phyloP scores from a whole-genome alignment of 2,329 filamentous ascomycete species.

The Verticillium isaacii region DNA sequence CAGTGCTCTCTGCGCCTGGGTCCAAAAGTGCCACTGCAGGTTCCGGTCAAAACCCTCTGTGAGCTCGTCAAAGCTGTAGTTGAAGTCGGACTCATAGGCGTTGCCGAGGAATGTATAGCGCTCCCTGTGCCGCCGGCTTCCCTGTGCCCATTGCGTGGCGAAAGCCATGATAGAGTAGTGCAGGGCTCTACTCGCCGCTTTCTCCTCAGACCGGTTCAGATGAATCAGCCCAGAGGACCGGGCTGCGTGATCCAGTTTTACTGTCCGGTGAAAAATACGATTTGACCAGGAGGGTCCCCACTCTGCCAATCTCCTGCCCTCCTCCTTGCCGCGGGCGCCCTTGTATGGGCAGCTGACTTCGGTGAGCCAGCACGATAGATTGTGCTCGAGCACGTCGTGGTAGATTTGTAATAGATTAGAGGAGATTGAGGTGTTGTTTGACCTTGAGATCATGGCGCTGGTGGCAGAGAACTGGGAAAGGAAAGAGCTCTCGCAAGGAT shows the following conservation, averaged over 20 bases:
- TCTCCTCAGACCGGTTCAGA: slow-evolving; percentile 35
- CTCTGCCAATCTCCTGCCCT: slow-evolving; percentile 16
- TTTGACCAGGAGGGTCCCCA: slow-evolving; percentile 39
- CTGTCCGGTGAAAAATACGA: slow-evolving; percentile 43
- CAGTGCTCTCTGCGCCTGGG: slow-evolving; percentile 28
- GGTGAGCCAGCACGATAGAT: slow-evolving; percentile 48
- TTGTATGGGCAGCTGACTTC: slow-evolving; percentile 47
- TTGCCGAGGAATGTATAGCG: slow-evolving; percentile 3
- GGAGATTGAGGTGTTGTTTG: slow-evolving; percentile 31
- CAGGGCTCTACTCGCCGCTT: slow-evolving; percentile 38
- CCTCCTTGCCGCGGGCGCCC: slow-evolving; percentile 16
- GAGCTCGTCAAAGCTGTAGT: slow-evolving; percentile 3
- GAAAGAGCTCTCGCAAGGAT: not conserved
- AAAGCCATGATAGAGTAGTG: slow-evolving; percentile 47
- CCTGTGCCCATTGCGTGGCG: slow-evolving; percentile 45
- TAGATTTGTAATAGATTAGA: slow-evolving; percentile 43
- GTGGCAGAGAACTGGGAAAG: slow-evolving; percentile 12
- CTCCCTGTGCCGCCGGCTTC: slow-evolving; percentile 21
- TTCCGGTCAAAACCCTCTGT: slow-evolving; percentile 30
- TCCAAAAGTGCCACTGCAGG: slow-evolving; percentile 31
- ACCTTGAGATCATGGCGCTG: slow-evolving; percentile 17
- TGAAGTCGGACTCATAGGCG: not conserved
- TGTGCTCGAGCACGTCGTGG: slow-evolving; percentile 49
- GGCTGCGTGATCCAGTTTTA: slow-evolving; percentile 40
- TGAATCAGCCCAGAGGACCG: slow-evolving; percentile 32